phyloP scores from a whole-genome alignment of 352 stramenopile genomes.

The Pythium oligandrum region DNA sequence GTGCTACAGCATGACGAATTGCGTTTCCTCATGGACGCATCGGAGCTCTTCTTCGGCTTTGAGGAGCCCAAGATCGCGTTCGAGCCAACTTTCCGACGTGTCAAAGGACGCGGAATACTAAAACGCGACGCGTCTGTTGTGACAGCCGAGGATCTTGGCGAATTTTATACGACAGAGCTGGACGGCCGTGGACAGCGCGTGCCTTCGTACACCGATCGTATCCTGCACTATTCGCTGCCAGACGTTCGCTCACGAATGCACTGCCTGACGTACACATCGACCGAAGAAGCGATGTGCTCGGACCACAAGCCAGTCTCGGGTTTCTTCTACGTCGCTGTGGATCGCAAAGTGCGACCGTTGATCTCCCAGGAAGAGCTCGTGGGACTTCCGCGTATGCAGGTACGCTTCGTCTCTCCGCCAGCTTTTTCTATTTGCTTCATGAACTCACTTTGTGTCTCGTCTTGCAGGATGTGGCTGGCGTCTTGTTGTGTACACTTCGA shows the following conservation, averaged over 20 bases:
- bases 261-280: conserved; percentile 66
- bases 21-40: conserved; percentile 35
- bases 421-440: conserved; percentile 1
- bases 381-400: conserved; percentile 52
- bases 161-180: conserved; percentile 57
- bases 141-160: conserved; percentile 21
- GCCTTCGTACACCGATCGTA: conserved; percentile 89
- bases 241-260: conserved; percentile 61
- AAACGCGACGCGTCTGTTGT: conserved; percentile 1
- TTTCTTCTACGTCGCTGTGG: conserved; percentile 64
- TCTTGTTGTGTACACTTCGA: conserved; percentile 51
- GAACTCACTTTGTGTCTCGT: no score
- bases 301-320: conserved; percentile 84
- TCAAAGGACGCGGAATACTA: conserved; percentile 30
- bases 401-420: conserved; percentile 1
- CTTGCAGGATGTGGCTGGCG: conserved; percentile 40
- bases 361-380: conserved; percentile 36
- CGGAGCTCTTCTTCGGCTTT: conserved; percentile 74
- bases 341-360: conserved; percentile 49
- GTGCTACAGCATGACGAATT: conserved; percentile 73
- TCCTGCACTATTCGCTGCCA: conserved; percentile 75
- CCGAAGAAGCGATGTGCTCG: conserved; percentile 64
- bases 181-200: conserved; percentile 59
- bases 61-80: conserved; percentile 72
- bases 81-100: conserved; percentile 68